Conservation (phyloP, 441 rosid species). For the Macaranga tanarius region DNA sequence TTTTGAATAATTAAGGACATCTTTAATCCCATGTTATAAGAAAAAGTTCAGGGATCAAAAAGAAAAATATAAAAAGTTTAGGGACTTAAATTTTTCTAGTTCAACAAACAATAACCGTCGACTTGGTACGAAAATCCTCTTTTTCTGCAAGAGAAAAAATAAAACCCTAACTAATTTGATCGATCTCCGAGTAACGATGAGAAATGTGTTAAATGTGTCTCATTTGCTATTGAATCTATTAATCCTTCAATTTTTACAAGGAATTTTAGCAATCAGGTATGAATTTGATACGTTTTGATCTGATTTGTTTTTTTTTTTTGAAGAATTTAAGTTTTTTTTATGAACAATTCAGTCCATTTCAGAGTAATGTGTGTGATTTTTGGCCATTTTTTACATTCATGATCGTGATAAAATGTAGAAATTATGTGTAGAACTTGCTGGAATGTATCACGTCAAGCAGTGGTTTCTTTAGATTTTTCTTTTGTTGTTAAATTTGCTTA, state of each 20-base stretch:
- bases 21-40: too few species aligned
- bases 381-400: neutral
- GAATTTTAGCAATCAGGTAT: conserved; percentile 55
- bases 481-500: neutral
- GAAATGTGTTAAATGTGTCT: conserved; percentile 33
- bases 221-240: conserved; percentile 36
- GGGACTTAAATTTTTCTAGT: neutral
- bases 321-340: neutral
- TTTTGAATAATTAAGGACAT: too few species aligned
- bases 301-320: neutral
- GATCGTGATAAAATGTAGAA: neutral
- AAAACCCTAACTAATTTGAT: neutral
- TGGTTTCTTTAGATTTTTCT: too few species aligned
- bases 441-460: neutral
- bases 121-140: too few species aligned
- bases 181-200: neutral
- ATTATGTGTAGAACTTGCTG: neutral
- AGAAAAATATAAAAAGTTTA: too few species aligned
- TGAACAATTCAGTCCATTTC: neutral
- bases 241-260: conserved; percentile 32
- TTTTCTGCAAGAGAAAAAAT: too few species aligned
- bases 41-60: too few species aligned
- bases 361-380: neutral
- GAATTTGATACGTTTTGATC: too few species aligned
- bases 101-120: neutral